Conservation (phyloP, 1,139 yeast genomes). For the Debaryomyces subglobosus region DNA sequence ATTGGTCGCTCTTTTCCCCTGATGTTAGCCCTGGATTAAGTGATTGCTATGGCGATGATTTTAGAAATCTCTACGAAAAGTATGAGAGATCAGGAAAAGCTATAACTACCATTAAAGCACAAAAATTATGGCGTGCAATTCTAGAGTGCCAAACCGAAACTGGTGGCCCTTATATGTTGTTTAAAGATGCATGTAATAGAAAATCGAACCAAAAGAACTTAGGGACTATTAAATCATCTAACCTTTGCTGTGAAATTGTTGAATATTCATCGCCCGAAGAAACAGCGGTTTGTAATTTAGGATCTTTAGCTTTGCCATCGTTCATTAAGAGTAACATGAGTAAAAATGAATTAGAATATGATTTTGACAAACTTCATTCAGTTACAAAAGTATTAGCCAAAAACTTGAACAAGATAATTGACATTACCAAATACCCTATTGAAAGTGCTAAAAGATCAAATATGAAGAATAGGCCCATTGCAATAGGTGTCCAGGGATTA, state of each 20-base stretch:
- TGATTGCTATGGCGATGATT: conserved; percentile 82
- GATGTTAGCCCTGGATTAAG: conserved; percentile 84
- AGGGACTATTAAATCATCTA: conserved; percentile 86
- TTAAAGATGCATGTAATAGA: conserved; percentile 84
- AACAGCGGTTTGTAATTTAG: conserved; percentile 90
- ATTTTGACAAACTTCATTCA: conserved; percentile 70
- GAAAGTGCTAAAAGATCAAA: conserved; percentile 70
- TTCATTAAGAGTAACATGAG: conserved; percentile 41
- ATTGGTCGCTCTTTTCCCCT: conserved; percentile 88
- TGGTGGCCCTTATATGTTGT: conserved; percentile 89
- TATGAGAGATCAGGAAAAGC: conserved; percentile 78
- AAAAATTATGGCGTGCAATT: conserved; percentile 85
- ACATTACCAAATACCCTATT: conserved; percentile 79
- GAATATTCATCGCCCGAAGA: conserved; percentile 88
- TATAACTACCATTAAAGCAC: conserved; percentile 74
- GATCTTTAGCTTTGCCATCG: conserved; percentile 72
- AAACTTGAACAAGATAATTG: conserved; percentile 77
- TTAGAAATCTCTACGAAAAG: conserved; percentile 65
- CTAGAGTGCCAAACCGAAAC: conserved; percentile 91
- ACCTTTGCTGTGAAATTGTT: conserved; percentile 87
- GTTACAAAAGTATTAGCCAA: conserved; percentile 74
- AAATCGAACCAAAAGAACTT: conserved; percentile 86
- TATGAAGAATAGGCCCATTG: conserved; percentile 80
- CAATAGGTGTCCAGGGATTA: conserved; percentile 87
- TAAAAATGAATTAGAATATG: conserved; percentile 52